Conservation (phyloP, 805 yeast species). For the Metschnikowia koreensis region DNA sequence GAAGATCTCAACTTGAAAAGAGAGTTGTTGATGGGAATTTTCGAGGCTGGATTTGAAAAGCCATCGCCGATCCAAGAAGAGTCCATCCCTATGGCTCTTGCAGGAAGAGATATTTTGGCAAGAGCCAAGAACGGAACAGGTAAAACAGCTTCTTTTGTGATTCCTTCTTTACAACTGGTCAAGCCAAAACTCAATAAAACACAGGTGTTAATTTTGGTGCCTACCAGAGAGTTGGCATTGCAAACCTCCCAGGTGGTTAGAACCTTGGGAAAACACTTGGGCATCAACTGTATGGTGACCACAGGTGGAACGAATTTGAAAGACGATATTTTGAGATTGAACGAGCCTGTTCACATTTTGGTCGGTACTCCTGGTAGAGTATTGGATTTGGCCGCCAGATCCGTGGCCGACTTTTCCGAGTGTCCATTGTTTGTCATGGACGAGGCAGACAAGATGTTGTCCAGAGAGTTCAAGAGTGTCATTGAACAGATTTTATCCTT, state of each 20-base stretch:
- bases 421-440: slow-evolving; percentile 94
- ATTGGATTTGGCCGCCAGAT: slow-evolving; percentile 86
- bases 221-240: slow-evolving; percentile 96
- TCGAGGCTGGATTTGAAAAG: slow-evolving; percentile 97
- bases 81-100: slow-evolving; percentile 90
- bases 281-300: slow-evolving; percentile 92
- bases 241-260: slow-evolving; percentile 97
- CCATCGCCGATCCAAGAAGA: slow-evolving; percentile 99
- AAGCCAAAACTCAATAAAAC: slow-evolving; percentile 81
- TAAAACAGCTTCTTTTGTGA: slow-evolving; percentile 95
- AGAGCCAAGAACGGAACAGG: slow-evolving; percentile 99
- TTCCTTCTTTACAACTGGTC: slow-evolving; percentile 86
- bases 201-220: slow-evolving; percentile 90
- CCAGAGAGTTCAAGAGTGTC: slow-evolving; percentile 82
- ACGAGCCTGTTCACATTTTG: slow-evolving; percentile 88
- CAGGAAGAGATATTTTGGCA: slow-evolving; percentile 94
- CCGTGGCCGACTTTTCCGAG: slow-evolving; percentile 80
- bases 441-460: slow-evolving; percentile 96
- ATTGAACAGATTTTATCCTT: slow-evolving; percentile 82
- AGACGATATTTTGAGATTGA: slow-evolving; percentile 90
- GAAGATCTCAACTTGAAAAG: slow-evolving; percentile 91
- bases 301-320: slow-evolving; percentile 95
- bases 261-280: slow-evolving; percentile 91
- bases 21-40: slow-evolving; percentile 95
- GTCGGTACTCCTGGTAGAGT: slow-evolving; percentile 99